Evolutionary conservation across 176 grass and related monocot species (phyloP).

Genomic region (Rhynchospora tenuis): DNA sequence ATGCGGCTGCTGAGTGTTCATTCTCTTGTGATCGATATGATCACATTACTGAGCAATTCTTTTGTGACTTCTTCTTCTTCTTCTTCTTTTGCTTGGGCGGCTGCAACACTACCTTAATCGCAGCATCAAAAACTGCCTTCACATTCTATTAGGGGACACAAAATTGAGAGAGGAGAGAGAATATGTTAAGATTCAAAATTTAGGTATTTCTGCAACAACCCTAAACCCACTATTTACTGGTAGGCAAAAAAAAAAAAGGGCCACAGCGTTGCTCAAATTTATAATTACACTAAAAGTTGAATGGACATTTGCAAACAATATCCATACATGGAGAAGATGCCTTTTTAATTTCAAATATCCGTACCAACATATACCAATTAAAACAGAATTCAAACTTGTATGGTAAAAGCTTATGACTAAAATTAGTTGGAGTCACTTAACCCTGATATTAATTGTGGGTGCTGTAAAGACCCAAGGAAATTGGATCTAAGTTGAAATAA

Average conservation of each 20-base stretch:
- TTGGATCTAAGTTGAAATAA: neutral
- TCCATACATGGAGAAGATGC: neutral
- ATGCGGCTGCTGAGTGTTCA: neutral
- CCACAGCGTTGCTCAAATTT: neutral
- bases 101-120: constrained; percentile 35
- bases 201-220: neutral
- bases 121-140: constrained; percentile 37
- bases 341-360: neutral
- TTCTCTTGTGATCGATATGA: neutral
- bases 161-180: neutral
- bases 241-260: neutral
- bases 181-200: neutral
- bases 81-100: constrained; percentile 29
- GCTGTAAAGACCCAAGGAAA: neutral
- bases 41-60: constrained; percentile 28
- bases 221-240: neutral
- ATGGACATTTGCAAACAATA: neutral
- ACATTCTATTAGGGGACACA: constrained; percentile 24
- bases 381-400: neutral
- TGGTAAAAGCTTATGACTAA: neutral
- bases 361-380: neutral
- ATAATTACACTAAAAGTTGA: neutral
- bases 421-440: neutral
- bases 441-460: neutral
- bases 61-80: constrained; percentile 31